Percentiles rank a stretch among this genome's conserved stretches.
These are phyloP conservation scores for Monilinia vaccinii-corymbosi DNA, from an alignment of 2,329 filamentous ascomycete genomes.

Conservation along the genomic window DNA sequence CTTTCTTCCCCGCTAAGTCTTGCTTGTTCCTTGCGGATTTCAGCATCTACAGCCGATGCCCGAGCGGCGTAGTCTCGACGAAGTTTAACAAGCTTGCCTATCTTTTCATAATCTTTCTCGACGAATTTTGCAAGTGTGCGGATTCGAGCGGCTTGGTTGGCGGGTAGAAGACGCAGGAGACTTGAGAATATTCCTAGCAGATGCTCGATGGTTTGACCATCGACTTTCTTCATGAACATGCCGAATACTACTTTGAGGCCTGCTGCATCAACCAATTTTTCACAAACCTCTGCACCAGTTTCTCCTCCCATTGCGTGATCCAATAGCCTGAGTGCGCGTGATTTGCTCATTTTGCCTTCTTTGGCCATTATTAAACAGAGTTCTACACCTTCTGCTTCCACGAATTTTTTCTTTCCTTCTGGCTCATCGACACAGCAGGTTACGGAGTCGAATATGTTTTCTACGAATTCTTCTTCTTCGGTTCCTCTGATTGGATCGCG, in stretches of 20 bases:
- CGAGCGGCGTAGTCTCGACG: conserved; percentile 60
- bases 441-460: conserved; percentile 83
- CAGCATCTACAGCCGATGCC: conserved; percentile 52
- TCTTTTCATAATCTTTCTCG: conserved; percentile 88
- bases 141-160: conserved; percentile 68
- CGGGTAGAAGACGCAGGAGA: conserved; percentile 70
- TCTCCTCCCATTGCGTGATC: conserved; percentile 67
- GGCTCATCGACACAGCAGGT: conserved; percentile 71
- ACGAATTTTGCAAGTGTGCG: conserved; percentile 87
- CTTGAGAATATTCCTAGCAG: conserved; percentile 77
- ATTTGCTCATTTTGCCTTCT: conserved; percentile 76
- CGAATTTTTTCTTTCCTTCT: conserved; percentile 68
- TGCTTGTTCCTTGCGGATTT: conserved; percentile 50
- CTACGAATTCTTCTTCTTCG: conserved; percentile 89
- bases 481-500: conserved; percentile 76
- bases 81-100: conserved; percentile 60
- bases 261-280: conserved; percentile 69
- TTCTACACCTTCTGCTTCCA: conserved; percentile 87
- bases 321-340: conserved; percentile 67
- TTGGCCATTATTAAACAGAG: conserved; percentile 85
- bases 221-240: conserved; percentile 76
- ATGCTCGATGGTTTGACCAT: conserved; percentile 62
- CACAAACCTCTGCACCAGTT: conserved; percentile 55
- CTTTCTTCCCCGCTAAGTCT: conserved; percentile 47
- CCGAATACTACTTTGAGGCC: conserved; percentile 81